Base-by-base conservation (phyloP, 2,329 filamentous ascomycete species). In the Orbilia javanica region DNA sequence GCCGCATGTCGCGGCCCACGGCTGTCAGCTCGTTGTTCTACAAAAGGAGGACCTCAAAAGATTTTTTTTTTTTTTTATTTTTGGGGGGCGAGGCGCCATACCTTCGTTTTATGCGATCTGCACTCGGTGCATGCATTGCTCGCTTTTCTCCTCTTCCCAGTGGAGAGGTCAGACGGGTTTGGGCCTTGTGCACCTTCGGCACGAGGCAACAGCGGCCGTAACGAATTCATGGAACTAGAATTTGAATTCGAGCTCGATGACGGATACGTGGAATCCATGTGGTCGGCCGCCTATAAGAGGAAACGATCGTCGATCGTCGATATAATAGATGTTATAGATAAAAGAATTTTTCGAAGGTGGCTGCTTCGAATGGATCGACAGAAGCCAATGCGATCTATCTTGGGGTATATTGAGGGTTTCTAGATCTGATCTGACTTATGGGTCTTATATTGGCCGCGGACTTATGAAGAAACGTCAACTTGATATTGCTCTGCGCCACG, bases 81-180 rank as follows among this genome's bases (percentile, higher is more conserved):
- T n/a, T n/a, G n/a, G n/a, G n/a, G 10, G 11, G 13, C 1, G 5
- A 15, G 25, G 34, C 3, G 5, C 6, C 64, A 22, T 55, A 77
- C 73, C 73, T 77, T 77, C n/a, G 73, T 77, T 50, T 77, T 77
- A 67, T 77, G 73, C 10, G 73, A 71, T 50, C 73, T 66, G 53
- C 73, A 77, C 44, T 77, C 73, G 2, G 73, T 77, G 66, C 73
- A 77, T 63, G 73, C 73, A 63, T 77, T 77, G 42, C 73, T 77
- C 5, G 73, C 73, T 67, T 77, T 77, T 55, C 66, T 77, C 22
- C 73, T 70, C 52, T 77, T 77, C 7, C 73, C 66, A 39, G 73
- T 65, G 3, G 73, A 77, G 2, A 77, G 66, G 36, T 77, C 73
- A 52, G 73, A 77, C 22, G 73, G 73, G 18, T 55, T 77, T 20